Conservation (phyloP, 2,329 filamentous ascomycete species). For the Blumeriella jaapii region DNA sequence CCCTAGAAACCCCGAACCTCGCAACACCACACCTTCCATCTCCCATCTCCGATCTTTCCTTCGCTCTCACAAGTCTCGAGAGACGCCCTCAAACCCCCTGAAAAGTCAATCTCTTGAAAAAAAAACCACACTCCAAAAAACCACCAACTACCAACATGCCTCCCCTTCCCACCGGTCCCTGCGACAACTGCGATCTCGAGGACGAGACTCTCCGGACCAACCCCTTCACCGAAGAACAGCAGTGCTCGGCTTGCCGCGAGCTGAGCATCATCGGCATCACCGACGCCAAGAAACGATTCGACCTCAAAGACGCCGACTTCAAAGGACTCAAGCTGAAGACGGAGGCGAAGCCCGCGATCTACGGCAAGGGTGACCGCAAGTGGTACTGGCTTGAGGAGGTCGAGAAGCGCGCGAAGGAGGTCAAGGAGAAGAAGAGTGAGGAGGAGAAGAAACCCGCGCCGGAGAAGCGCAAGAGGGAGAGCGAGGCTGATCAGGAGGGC, state of each 20-base stretch:
- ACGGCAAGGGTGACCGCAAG: constrained; percentile 6
- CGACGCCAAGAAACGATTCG: constrained; percentile 3
- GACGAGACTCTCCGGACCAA: constrained; percentile 8
- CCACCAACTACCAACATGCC: constrained; percentile 1
- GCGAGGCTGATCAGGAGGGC: not conserved
- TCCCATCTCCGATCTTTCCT: too few relatives aligned
- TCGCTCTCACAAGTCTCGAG: too few relatives aligned
- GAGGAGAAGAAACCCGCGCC: not conserved
- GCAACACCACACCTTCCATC: too few relatives aligned
- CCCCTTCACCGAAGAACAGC: constrained; percentile 7
- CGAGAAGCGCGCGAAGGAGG: constrained; percentile 4
- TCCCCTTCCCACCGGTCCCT: constrained; percentile 3
- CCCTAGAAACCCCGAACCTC: too few relatives aligned
- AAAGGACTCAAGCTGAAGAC: constrained; percentile 3
- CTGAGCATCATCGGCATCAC: constrained; percentile 6
- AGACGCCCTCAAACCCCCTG: too few relatives aligned
- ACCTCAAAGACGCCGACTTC: constrained; percentile 9
- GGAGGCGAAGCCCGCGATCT: constrained; percentile 6
- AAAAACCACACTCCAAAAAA: not conserved
- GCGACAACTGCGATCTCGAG: constrained; percentile 7
- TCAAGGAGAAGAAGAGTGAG: constrained; percentile 3
- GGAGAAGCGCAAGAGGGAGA: not conserved
- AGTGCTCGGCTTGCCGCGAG: constrained; percentile 9
- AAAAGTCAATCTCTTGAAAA: too few relatives aligned
- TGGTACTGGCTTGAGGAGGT: constrained; percentile 9